Evolutionary conservation across 331 rosid species (phyloP), one percentile per base, ranked within the genome.

Genomic region (Rosa hybrid): DNA sequence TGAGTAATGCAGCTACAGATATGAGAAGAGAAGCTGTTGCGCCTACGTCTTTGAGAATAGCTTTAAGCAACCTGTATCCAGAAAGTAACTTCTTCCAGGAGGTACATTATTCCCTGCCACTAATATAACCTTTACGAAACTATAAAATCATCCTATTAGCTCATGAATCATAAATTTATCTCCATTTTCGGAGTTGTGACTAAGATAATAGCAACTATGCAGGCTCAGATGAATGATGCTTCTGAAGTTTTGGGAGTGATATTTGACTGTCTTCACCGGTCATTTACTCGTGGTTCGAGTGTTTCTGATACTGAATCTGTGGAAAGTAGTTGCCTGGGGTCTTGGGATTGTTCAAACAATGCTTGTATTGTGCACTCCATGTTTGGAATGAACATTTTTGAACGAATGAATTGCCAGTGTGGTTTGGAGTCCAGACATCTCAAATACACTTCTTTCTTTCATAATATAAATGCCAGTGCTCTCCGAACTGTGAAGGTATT

Each of bases 171-270:
- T 63, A 42, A 77, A 16, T 17, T 86, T 69, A 45, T 76, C 78
- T 81, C 50, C 50, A 72, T 84, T 77, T 81, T 50, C 48, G 59
- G 74, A 69, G 80, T 68, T 83, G 81, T 71, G 83, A 80, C 81
- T 88, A 80, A 88, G 65, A 65, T 68, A 54, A 39, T 74, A 75
- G 76, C 74, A 44, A 85, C 71, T 86, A 81, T 48, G 56, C 91
- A 96, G 99, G 97, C 90, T 83, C 98, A 96, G 85, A 96, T 96
- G 99, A 96, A 96, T 63, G 99, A 96, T 82, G 99, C 99, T 74
- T 96, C 99, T 78, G 99, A 96, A 89, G 99, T 96, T 17, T 84
- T 96, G 80, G 92, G 64, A 25, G 99, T 90, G 81, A 88, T 96
- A 82, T 96, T 93, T 91, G 90, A 90, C 78, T 90, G 99, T 90